phyloP scores from a whole-genome alignment of 2,329 filamentous ascomycete genomes.

The Berkeleyomyces rouxiae region DNA sequence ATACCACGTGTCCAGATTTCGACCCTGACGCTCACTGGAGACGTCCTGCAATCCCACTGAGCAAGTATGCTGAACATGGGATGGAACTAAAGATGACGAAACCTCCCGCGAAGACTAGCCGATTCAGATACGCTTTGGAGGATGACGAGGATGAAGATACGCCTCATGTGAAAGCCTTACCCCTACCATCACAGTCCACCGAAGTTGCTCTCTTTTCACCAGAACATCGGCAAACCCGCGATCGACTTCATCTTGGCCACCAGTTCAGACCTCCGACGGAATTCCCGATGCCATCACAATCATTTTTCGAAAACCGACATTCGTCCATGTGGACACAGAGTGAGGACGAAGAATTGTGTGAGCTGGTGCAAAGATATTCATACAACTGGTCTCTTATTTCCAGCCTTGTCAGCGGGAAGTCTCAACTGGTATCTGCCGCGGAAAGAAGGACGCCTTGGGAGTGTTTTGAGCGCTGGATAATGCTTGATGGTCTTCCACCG shows the following conservation, averaged over 20 bases:
- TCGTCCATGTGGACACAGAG: slow-evolving; percentile 82
- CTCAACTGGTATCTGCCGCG: slow-evolving; percentile 64
- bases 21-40: slow-evolving; percentile 59
- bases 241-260: slow-evolving; percentile 77
- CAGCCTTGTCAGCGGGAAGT: slow-evolving; percentile 56
- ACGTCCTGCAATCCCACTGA: slow-evolving; percentile 63
- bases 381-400: slow-evolving; percentile 98
- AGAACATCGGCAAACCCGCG: slow-evolving; percentile 76
- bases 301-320: slow-evolving; percentile 74
- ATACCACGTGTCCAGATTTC: slow-evolving; percentile 38
- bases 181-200: slow-evolving; percentile 50
- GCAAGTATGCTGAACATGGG: slow-evolving; percentile 70
- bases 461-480: slow-evolving; percentile 94
- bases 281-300: slow-evolving; percentile 73
- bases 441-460: slow-evolving; percentile 94
- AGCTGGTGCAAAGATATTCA: slow-evolving; percentile 75
- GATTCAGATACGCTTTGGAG: slow-evolving; percentile 68
- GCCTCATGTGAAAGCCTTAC: slow-evolving; percentile 18
- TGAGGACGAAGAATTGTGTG: slow-evolving; percentile 80
- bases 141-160: slow-evolving; percentile 41
- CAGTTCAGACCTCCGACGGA: slow-evolving; percentile 88
- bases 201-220: slow-evolving; percentile 78
- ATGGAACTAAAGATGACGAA: slow-evolving; percentile 51
- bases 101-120: slow-evolving; percentile 57
- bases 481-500: slow-evolving; percentile 72